Percentiles rank a stretch among this genome's conserved stretches.
phyloP scores from a whole-genome alignment of 75 land plant genomes.

The Pseudotsuga menziesii region DNA sequence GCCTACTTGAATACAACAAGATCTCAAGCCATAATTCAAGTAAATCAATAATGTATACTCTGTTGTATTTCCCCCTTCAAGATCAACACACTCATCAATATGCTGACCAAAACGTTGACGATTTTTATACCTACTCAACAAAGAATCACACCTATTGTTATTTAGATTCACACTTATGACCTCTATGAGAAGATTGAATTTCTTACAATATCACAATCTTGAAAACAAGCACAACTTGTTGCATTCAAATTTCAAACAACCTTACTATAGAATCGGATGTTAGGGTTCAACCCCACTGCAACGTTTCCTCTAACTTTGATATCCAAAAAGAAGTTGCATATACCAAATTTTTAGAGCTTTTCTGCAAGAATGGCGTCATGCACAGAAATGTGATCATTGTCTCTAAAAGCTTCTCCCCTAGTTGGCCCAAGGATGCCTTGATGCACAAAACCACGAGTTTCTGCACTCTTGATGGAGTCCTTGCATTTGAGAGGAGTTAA shows the following conservation, averaged over 20 bases:
- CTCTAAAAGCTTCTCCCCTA: conserved; percentile 91
- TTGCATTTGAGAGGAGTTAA: conserved; percentile 58
- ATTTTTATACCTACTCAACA: conserved; percentile 55
- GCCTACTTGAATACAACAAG: too few species aligned
- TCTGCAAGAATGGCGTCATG: conserved; percentile 64
- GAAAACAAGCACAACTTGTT: neutral
- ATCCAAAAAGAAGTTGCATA: conserved; percentile 48
- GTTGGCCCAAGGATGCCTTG: conserved; percentile 93
- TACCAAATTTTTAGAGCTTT: conserved; percentile 75
- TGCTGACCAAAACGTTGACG: conserved; percentile 90
- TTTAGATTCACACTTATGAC: conserved; percentile 2
- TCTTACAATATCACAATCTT: neutral
- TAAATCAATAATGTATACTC: conserved; percentile 82
- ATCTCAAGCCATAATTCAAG: conserved; percentile 45
- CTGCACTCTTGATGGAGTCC: conserved; percentile 64
- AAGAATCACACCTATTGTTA: neutral
- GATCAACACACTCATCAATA: conserved; percentile 87
- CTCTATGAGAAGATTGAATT: neutral
- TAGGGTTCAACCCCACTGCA: conserved; percentile 86
- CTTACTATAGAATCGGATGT: conserved; percentile 82
- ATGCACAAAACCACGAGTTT: conserved; percentile 62
- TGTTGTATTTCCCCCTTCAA: conserved; percentile 56
- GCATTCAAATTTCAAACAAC: neutral
- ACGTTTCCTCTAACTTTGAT: conserved; percentile 52
- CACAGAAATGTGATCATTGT: conserved; percentile 78